Evolutionary conservation across 73 alveolate genomes (phyloP), one percentile per base, ranked within the genome.

Genomic region (Loxodes magnus): DNA sequence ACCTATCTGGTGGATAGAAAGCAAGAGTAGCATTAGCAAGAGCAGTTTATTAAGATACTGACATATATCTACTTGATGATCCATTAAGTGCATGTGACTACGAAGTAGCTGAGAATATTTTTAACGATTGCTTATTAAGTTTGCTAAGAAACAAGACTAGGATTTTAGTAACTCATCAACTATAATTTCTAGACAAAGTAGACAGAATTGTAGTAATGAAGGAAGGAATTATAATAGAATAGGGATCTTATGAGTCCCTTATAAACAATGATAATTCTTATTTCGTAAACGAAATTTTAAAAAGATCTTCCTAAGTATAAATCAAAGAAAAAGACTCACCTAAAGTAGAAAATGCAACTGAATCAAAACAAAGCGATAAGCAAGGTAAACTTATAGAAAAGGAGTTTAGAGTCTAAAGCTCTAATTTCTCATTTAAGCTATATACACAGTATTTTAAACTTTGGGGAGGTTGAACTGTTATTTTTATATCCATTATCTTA

Each of bases 31-130:
- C 61, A 61, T 38, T 81, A 19, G 94, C 94, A 2, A 67, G 94
- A 26, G 94, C 94, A 4, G 74, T 81, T 9, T 81, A 81, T 61
- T 51, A 65, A 16, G 57, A 74, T 51, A 33, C 63, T 5, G 89
- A 75, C 58, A 81, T 81, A 15, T 42, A 60, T 51, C 64, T 81
- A 17, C 56, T 81, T 42, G 94, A 81, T 55, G 94, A 81, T 48
- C 94, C 94, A 0, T 41, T 81, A 15, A 57, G 82, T 43, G 77
- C 94, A 36, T 66, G 74, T 23, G 94, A 81, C 58, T 65, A 82
- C 23, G 57, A 67, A 59, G 94, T 81, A 31, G 82, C 71, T 20
- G 46, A 53, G 64, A 51, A 61, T 28, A 41, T 81, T 42, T 58
- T 75, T 29, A 66, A 80, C 26, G 33, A 74, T 28, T 68, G 75